Percentiles rank a stretch among this genome's conserved stretches.
Conservation (phyloP, 2,329 filamentous ascomycete genomes). For the Nectriaceae sp. region DNA sequence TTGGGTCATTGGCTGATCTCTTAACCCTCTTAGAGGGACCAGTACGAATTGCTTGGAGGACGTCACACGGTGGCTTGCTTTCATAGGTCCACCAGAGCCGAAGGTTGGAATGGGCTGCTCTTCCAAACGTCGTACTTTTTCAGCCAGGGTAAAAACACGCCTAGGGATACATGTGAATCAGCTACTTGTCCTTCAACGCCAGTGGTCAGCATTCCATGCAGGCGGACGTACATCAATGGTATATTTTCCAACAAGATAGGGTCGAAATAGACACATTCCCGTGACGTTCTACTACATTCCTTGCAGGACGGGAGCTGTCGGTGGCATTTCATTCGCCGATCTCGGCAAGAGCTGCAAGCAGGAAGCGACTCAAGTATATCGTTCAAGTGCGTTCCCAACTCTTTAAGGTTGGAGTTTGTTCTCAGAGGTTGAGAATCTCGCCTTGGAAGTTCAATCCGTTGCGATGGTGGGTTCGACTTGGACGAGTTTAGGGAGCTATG, state of each 20-base stretch:
- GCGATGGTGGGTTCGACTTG: slow-evolving; percentile 4
- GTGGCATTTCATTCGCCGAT: slow-evolving; percentile 13
- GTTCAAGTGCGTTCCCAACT: background rate
- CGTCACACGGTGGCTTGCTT: background rate
- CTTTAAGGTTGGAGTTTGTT: background rate
- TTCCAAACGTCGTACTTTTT: background rate
- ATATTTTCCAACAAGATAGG: background rate
- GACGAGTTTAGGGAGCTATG: slow-evolving; percentile 9
- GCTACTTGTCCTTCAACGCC: background rate
- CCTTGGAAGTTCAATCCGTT: background rate
- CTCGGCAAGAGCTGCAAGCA: slow-evolving; percentile 15
- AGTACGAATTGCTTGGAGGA: background rate
- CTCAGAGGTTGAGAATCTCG: background rate
- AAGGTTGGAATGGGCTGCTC: background rate
- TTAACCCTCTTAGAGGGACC: background rate
- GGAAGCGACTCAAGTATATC: background rate
- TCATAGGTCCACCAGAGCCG: background rate
- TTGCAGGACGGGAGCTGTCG: slow-evolving; percentile 11
- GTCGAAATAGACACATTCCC: background rate
- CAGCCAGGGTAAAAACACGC: background rate
- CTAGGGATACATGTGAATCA: background rate
- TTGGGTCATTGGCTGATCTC: background rate
- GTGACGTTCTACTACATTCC: background rate
- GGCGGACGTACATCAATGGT: background rate
- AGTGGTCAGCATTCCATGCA: too few species aligned